Percentiles rank a stretch among this genome's conserved stretches.
Evolutionary conservation across 345 rosid genomes (phyloP).

Genomic region (Cardamine resedifolia): DNA sequence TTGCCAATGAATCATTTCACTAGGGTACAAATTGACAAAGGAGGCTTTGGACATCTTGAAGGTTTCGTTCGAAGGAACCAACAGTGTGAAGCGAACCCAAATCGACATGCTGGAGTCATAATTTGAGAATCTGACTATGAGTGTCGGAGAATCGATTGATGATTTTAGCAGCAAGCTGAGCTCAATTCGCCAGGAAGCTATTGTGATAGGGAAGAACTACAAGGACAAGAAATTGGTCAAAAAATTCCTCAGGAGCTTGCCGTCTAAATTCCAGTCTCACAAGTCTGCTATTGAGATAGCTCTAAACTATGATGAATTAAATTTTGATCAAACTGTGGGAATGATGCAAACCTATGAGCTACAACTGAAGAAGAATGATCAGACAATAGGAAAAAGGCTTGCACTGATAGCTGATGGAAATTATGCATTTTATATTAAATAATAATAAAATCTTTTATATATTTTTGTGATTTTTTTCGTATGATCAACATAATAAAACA

Average conservation of each 20-base stretch:
- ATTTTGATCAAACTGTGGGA: background rate
- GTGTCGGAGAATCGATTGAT: background rate
- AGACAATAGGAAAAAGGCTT: background rate
- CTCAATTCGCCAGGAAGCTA: background rate
- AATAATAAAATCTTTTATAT: too few species aligned
- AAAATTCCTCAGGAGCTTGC: background rate
- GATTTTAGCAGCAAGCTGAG: background rate
- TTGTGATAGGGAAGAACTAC: background rate
- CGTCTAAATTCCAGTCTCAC: background rate
- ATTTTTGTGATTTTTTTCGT: too few species aligned
- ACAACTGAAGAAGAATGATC: background rate
- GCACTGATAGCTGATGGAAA: background rate
- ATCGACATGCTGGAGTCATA: background rate
- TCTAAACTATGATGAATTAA: background rate
- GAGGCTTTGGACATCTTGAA: background rate
- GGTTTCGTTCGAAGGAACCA: rapidly evolving
- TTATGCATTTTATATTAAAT: too few species aligned
- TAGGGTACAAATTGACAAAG: background rate
- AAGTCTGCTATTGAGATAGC: background rate
- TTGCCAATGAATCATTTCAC: background rate
- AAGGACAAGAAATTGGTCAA: background rate
- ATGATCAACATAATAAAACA: too few species aligned
- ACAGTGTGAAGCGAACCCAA: background rate
- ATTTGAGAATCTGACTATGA: background rate
- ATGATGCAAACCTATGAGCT: background rate